Evolutionary conservation across 2,329 filamentous ascomycete genomes (phyloP), one percentile per base, ranked within the genome.

Genomic region (Didymella keratinophila): DNA sequence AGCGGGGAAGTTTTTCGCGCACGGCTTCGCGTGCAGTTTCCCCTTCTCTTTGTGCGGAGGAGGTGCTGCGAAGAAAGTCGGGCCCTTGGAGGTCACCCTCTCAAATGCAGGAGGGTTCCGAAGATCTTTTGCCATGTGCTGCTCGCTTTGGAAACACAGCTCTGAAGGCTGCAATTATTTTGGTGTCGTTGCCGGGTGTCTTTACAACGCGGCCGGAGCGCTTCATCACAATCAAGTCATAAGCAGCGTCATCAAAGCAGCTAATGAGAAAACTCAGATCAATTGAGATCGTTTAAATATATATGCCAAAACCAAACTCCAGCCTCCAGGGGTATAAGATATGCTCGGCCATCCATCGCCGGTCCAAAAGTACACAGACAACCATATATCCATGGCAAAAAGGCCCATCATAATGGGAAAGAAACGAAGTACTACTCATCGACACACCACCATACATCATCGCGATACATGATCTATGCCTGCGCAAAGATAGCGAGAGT

Each of bases 401-500:
- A 48, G 47, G 57, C 57, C 57, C 57, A 56, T 34, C 8, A 6
- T 50, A 47, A 62, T 60, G 58, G 55, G 54, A 64, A 66, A 58
- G 64, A 66, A 49, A 25, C 61, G 53, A 68, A 64, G 18, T 63
- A 70, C 65, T 63, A 66, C 63, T 64, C 34, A 63, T 43, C 39
- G 48, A 60, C 58, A 45, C 42, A 53, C 56, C 60, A 61, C 59
- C 20, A 27, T 54, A 21, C 23, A 25, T 25, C 23, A 25, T 25
- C 23, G 7, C 23, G 23, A 25, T 25, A 25, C 39, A 30, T 18
- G 39, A 41, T 28, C 47, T 60, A 60, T 14, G 51, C 41, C 52
- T 51, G 46, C 28, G 74, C 71, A 37, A 77, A 77, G 61, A 76
- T 73, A 1, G 77, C 79, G 18, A 83, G 64, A 3, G 80, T 83